Evolutionary conservation across 2,329 filamentous ascomycete species (phyloP).

Genomic region (Epichloe gansuensis): DNA sequence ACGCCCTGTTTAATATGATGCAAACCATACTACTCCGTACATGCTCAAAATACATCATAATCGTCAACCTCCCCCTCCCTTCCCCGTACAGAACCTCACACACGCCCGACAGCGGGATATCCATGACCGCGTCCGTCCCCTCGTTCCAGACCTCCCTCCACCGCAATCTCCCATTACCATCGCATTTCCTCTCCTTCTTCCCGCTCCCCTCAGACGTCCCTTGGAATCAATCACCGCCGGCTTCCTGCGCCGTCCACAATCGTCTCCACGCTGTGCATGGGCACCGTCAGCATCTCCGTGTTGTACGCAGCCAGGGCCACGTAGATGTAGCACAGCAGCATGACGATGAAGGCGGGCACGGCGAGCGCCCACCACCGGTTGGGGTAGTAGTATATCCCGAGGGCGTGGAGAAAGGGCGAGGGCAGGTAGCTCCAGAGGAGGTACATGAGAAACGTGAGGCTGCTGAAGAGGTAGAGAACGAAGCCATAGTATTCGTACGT

Average conservation of each 20-base stretch:
- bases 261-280: constrained; percentile 69
- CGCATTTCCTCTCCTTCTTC: constrained; percentile 25
- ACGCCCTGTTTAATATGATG: too few relatives aligned
- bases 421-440: constrained; percentile 82
- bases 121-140: constrained; percentile 94
- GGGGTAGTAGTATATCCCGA: constrained; percentile 94
- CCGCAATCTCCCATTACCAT: constrained; percentile 34
- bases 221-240: constrained; percentile 70
- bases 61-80: constrained; percentile 17
- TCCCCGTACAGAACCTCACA: constrained; percentile 87
- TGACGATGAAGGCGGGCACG: constrained; percentile 80
- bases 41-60: neutral
- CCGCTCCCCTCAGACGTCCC: constrained; percentile 35
- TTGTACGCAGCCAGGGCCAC: constrained; percentile 87
- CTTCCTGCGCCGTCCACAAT: constrained; percentile 81
- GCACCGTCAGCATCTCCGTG: constrained; percentile 73
- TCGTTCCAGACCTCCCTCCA: constrained; percentile 83
- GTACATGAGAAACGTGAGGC: constrained; percentile 63
- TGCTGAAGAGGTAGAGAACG: constrained; percentile 85
- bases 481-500: constrained; percentile 99
- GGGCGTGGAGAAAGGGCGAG: constrained; percentile 77
- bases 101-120: constrained; percentile 86
- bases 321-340: constrained; percentile 84
- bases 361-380: constrained; percentile 97
- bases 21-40: too few relatives aligned